Conservation (phyloP, 306 rosid species). For the Styphnolobium japonicum region DNA sequence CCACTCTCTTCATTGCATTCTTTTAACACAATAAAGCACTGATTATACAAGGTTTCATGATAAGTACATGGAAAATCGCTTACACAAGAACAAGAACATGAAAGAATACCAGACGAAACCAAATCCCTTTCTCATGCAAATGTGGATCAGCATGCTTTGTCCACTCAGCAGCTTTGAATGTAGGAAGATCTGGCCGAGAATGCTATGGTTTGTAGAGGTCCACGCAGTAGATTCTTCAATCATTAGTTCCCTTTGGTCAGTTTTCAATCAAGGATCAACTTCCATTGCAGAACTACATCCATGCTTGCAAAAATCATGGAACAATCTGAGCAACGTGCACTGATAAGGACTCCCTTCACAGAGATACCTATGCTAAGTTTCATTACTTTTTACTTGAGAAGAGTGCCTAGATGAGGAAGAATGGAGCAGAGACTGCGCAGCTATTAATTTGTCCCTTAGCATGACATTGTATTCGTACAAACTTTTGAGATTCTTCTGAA, state of each 20-base stretch:
- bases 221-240: conserved; percentile 17
- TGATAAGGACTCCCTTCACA: neutral
- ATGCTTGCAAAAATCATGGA: conserved; percentile 21
- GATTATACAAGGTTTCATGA: conserved; percentile 13
- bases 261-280: conserved; percentile 20
- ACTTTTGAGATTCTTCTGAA: conserved; percentile 67
- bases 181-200: neutral
- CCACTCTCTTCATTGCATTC: neutral
- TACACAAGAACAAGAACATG: conserved; percentile 13
- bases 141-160: neutral
- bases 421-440: conserved; percentile 55
- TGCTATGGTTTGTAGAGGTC: neutral
- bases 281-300: neutral
- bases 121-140: conserved; percentile 12
- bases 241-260: conserved; percentile 1
- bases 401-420: conserved; percentile 50
- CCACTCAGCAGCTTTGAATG: conserved; percentile 11
- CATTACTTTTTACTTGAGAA: conserved; percentile 19
- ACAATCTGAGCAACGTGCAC: neutral
- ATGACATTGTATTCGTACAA: conserved; percentile 72
- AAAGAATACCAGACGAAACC: conserved; percentile 20
- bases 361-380: conserved; percentile 15
- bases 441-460: conserved; percentile 74
- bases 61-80: conserved; percentile 21
- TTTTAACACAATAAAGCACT: conserved; percentile 15